Evolutionary conservation across 331 rosid species (phyloP), one percentile per base, ranked within the genome.

Genomic region (Acacia concinna): DNA sequence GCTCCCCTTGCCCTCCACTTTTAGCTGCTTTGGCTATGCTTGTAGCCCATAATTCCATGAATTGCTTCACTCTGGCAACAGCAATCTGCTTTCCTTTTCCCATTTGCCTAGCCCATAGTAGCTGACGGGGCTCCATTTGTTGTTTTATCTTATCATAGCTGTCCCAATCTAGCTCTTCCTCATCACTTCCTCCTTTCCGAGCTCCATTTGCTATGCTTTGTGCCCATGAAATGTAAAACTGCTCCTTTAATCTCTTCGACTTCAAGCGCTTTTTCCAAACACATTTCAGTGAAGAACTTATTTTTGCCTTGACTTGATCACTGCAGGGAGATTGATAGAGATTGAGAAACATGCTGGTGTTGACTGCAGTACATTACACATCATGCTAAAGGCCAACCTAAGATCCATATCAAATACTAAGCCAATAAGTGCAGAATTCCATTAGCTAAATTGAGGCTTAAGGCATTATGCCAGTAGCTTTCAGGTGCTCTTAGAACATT

Each of bases 131-230:
- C 78, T 79, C 83, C 75, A 67, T 17, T 71, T 85, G 76, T 62
- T 80, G 81, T 67, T 73, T 80, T 67, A 77, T 79, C 73, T 67
- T 79, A 60, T 80, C 37, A 71, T 77, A 83, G 85, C 89, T 82
- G 78, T 86, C 81, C 89, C 89, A 86, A 34, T 80, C 86, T 85
- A 86, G 77, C 83, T 88, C 86, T 60, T 82, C 73, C 63, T 86
- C 76, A 23, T 68, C 86, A 67, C 15, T 47, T n/a, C 86, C 96
- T 77, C 99, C 98, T 65, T 83, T 82, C 89, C 84, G 91, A 56
- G 99, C 97, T 8, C 79, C 92, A 78, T 87, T 83, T 28, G 93
- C 96, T 85, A 95, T 83, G 84, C 83, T 84, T 75, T 83, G 85
- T 23, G 78, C 81, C 98, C 98, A 91, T 25, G 85, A 87, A 71